Base-by-base conservation (phyloP, 352 stramenopile genomes). In the Globisporangium abappressorium region DNA sequence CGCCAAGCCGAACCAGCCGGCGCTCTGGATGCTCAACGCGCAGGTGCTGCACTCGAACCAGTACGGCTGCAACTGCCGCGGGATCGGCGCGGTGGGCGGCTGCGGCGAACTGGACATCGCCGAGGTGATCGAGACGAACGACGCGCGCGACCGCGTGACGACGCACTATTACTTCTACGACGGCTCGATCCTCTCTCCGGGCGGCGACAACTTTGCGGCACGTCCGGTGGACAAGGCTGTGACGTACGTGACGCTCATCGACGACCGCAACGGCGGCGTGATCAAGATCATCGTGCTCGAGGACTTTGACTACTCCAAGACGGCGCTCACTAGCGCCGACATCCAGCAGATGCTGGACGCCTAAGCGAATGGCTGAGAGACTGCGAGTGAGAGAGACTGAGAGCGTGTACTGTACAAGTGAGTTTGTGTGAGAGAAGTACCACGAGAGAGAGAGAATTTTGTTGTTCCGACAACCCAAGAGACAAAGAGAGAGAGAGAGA, bases 11-110 rank as follows among this genome's bases (percentile, higher is more conserved):
- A 84, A 91, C 78, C 74, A 78, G 30, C 84, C 82, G 6, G 84
- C 80, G 9, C 86, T 92, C 66, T 92, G 84, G 84, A 86, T 91
- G 73, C 76, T 92, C 14, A 91, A 91, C 66, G 81, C 82, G 24
- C 84, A 91, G 74, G 76, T 90, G 18, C 60, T 92, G 2, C 82
- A 78, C 57, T 76, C 79, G 7, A 84, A 78, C 71, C 84, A 92
- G 73, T 92, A 92, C 66, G 73, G 77, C 54, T 91, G 84, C 79
- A 92, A 91, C 72, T 92, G 84, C 76, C 84, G 84, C 60, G 77
- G 80, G 47, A 76, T 75, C 18, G 81, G 80, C 0, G 64, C 69
- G 2, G 71, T 72, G 12, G 84, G 84, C 60, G 84, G 82, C 68
- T 92, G 84, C 64, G 84, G 84, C 64, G 84, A 92, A 51, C 77